A percentile compares a stretch with the other conserved stretches of the same genome.
These are phyloP conservation scores for Pythium graminicola DNA, from an alignment of 352 stramenopile genomes.

Conservation along the genomic window DNA sequence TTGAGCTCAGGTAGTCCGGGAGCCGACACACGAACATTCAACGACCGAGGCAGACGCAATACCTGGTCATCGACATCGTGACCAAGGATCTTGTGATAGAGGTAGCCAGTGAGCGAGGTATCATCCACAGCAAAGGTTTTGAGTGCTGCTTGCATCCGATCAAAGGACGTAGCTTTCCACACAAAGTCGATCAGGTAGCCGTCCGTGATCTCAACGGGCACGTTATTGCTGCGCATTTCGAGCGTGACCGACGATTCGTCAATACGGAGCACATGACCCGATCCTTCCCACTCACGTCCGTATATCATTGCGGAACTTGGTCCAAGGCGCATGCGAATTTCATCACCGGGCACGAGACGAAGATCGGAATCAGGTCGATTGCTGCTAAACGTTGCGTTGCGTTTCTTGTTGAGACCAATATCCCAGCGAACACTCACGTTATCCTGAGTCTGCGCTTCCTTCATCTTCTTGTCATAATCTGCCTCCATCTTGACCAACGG, in stretches of 20 bases:
- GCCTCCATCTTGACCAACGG: slow-evolving; percentile 99
- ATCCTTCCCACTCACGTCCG: slow-evolving; percentile 90
- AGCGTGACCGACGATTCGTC: slow-evolving; percentile 82
- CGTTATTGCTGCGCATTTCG: slow-evolving; percentile 79
- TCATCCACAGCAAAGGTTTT: slow-evolving; percentile 99
- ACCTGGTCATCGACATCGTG: slow-evolving; percentile 95
- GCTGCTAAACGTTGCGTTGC: slow-evolving; percentile 94
- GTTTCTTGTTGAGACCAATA: slow-evolving; percentile 95
- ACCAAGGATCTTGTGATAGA: slow-evolving; percentile 99
- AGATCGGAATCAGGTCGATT: slow-evolving; percentile 85
- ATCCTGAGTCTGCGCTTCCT: slow-evolving; percentile 95
- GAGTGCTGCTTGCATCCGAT: slow-evolving; percentile 98
- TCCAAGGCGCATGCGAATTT: slow-evolving; percentile 92
- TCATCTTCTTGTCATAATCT: slow-evolving; percentile 99
- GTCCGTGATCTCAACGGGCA: slow-evolving; percentile 91
- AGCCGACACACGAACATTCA: slow-evolving; percentile 75
- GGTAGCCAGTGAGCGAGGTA: slow-evolving; percentile 96
- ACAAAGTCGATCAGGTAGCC: slow-evolving; percentile 98
- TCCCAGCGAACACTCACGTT: slow-evolving; percentile 92
- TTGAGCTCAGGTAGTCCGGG: slow-evolving; percentile 97
- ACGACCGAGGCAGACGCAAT: slow-evolving; percentile 68
- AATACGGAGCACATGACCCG: slow-evolving; percentile 89
- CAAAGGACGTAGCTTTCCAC: slow-evolving; percentile 99
- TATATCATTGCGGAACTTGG: slow-evolving; percentile 73
- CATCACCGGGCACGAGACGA: slow-evolving; percentile 93